Evolutionary conservation across 2,329 filamentous ascomycete species (phyloP).

Genomic region (Parafenestella ontariensis): DNA sequence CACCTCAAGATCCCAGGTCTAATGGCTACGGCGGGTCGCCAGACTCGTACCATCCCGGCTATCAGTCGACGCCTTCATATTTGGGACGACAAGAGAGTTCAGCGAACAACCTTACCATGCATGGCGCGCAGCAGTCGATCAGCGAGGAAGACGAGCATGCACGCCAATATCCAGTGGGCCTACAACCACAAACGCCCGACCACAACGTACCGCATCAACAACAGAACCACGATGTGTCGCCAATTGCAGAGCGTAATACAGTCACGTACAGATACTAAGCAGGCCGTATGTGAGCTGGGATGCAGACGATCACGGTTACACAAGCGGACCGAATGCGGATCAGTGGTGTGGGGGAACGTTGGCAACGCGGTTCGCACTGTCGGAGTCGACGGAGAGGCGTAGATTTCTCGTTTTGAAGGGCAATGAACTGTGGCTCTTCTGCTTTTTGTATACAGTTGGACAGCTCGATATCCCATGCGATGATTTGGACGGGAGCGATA

Average conservation of each 20-base stretch:
- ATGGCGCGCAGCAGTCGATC: slow-evolving; percentile 45
- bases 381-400: slow-evolving; percentile 1
- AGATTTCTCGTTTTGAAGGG: neutral
- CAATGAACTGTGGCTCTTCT: neutral
- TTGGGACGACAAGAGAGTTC: slow-evolving; percentile 54
- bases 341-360: slow-evolving; percentile 18
- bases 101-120: slow-evolving; percentile 55
- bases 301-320: slow-evolving; percentile 4
- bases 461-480: slow-evolving; percentile 5
- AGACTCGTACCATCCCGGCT: slow-evolving; percentile 44
- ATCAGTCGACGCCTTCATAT: slow-evolving; percentile 52
- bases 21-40: slow-evolving; percentile 29
- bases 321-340: slow-evolving; percentile 13
- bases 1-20: slow-evolving; percentile 19
- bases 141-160: slow-evolving; percentile 37
- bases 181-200: slow-evolving; percentile 37
- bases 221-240: slow-evolving; percentile 39
- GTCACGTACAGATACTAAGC: slow-evolving; percentile 48
- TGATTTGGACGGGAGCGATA: slow-evolving; percentile 13
- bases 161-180: slow-evolving; percentile 25
- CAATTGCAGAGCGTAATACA: slow-evolving; percentile 45
- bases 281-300: slow-evolving; percentile 1
- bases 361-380: slow-evolving; percentile 1
- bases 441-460: slow-evolving; percentile 4
- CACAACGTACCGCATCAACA: slow-evolving; percentile 16